phyloP scores from a whole-genome alignment of 805 yeast species.

The Starmerella cellae region DNA sequence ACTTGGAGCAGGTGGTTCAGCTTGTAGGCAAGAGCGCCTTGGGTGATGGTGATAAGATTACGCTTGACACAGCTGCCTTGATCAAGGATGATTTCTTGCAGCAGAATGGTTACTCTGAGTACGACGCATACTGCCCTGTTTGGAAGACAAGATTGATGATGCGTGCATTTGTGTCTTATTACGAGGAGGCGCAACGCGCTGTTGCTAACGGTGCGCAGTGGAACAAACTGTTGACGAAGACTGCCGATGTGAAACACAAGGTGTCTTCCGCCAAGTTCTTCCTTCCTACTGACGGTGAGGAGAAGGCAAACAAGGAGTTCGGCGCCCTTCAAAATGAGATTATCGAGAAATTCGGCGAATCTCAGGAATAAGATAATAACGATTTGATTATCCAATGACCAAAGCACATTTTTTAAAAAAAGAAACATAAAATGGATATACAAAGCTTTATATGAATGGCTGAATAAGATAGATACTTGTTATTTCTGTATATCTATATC shows the following conservation, averaged over 20 bases:
- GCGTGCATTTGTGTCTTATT: constrained; percentile 82
- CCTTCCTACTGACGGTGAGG: constrained; percentile 87
- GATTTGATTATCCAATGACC: no score
- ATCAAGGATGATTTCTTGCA: constrained; percentile 97
- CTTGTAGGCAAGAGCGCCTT: constrained; percentile 97
- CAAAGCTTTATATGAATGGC: no score
- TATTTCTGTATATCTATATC: no score
- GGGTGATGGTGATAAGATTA: constrained; percentile 91
- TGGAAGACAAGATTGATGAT: constrained; percentile 99
- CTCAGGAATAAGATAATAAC: constrained; percentile 32
- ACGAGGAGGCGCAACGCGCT: constrained; percentile 96
- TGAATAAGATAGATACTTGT: no score
- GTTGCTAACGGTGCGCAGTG: constrained; percentile 86
- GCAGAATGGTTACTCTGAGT: constrained; percentile 96
- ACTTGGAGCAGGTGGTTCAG: constrained; percentile 97
- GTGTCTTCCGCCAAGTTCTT: constrained; percentile 92
- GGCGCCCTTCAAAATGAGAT: constrained; percentile 60
- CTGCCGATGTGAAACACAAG: constrained; percentile 80
- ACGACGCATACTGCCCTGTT: constrained; percentile 98
- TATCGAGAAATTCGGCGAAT: constrained; percentile 87
- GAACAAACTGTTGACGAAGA: constrained; percentile 81
- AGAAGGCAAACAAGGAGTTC: constrained; percentile 62
- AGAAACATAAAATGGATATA: no score
- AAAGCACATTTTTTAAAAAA: no score
- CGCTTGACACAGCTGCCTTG: constrained; percentile 79